Evolutionary conservation across 805 yeast genomes (phyloP), one percentile per base, ranked within the genome.

Genomic region (Kluyveromyces wickerhamii): DNA sequence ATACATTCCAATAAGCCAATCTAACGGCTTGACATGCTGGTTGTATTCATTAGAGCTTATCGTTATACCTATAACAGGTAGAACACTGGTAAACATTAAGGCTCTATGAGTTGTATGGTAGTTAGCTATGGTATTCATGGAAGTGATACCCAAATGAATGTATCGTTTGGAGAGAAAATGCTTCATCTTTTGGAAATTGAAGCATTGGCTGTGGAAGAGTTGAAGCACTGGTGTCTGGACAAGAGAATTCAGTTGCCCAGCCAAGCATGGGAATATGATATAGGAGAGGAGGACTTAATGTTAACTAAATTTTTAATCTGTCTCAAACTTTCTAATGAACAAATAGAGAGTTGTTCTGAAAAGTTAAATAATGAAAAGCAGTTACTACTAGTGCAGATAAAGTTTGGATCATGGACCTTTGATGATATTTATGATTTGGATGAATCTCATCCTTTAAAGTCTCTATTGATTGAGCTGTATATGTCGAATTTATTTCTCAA

Each of bases 111-210:
- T 30, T 30, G 21, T 21, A 30, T 30, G 33, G 12, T 30, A 5
- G 33, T 30, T 12, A 21, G 26, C 13, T 30, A 30, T 21, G 33
- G 33, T 11, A 26, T 21, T 8, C 15, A 22, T 7, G 21, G 25
- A 5, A 16, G 19, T 21, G 33, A 30, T 8, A 16, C 19, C 12
- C n/a, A 21, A 15, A 15, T 30, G 25, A 30, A 30, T 21, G n/a
- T n/a, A 13, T 21, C 11, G 10, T 30, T 30, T n/a, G 33, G 33
- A n/a, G 25, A 30, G 22, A 18, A 13, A 2, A 20, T 30, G 13
- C 26, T 30, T 12, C 33, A 22, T 4, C 25, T 30, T 21, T 21
- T 30, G 18, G 33, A 30, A 14, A 30, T 30, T 11, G 33, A 30
- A 30, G 19, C 13, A 3, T 15, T 30, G n/a, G 16, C 14, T 17